phyloP scores from a whole-genome alignment of 352 stramenopile genomes.

The Phytophthora sojae region DNA sequence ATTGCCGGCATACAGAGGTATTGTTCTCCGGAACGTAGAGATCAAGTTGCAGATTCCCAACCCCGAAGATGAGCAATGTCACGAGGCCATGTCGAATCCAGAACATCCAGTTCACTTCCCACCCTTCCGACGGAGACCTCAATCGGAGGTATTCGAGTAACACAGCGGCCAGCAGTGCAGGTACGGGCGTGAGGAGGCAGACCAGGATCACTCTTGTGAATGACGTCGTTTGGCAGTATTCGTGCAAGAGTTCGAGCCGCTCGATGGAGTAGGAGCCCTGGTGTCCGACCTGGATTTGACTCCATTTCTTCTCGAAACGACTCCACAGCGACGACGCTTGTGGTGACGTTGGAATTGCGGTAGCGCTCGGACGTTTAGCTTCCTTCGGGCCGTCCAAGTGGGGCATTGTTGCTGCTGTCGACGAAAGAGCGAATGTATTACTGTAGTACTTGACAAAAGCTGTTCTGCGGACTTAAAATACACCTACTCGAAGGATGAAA shows the following conservation, averaged over 20 bases:
- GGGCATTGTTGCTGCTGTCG: too few relatives aligned
- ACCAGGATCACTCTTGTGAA: neutral
- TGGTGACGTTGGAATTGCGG: too few relatives aligned
- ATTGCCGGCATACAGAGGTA: neutral
- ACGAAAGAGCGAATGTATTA: too few relatives aligned
- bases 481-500: too few relatives aligned
- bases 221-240: conserved; percentile 16
- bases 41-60: neutral
- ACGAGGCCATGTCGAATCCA: neutral
- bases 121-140: neutral
- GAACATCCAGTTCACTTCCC: neutral
- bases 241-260: conserved; percentile 4
- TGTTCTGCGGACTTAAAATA: too few relatives aligned
- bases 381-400: too few relatives aligned
- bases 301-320: conserved; percentile 2
- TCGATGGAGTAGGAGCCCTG: conserved; percentile 15
- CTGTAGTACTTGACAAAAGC: too few relatives aligned
- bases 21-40: neutral
- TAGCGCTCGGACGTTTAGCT: too few relatives aligned
- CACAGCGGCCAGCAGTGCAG: neutral
- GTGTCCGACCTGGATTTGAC: conserved; percentile 1
- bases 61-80: neutral
- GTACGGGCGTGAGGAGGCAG: conserved; percentile 6
- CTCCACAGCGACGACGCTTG: neutral
- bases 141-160: neutral